Conservation (phyloP, 257 asterid species). For the Jacaranda mimosifolia region DNA sequence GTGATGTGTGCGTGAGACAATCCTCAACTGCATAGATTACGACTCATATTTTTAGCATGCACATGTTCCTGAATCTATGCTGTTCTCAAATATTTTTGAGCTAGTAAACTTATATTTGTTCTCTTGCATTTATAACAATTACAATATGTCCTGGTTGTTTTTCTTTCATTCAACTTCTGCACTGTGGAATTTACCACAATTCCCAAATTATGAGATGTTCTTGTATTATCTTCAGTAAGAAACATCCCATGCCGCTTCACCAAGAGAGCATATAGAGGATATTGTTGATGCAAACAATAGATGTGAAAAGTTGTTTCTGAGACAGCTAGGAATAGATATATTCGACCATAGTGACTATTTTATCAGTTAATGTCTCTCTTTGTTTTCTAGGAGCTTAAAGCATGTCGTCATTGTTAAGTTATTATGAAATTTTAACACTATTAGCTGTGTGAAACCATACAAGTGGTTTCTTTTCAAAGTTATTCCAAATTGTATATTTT, state of each 20-base stretch:
- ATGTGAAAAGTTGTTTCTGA: not conserved
- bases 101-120: not conserved
- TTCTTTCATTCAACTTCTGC: too few relatives aligned
- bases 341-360: not conserved
- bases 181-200: too few relatives aligned
- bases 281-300: not conserved
- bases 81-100: not conserved
- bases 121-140: slow-evolving; percentile 17
- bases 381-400: slow-evolving; percentile 9
- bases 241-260: not conserved
- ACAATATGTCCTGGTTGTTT: not conserved
- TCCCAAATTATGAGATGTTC: too few relatives aligned
- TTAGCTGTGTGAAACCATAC: not conserved
- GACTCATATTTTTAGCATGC: slow-evolving; percentile 7
- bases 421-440: not conserved
- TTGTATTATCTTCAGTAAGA: too few relatives aligned
- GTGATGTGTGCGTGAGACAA: not conserved
- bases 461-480: too few relatives aligned
- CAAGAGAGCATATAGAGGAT: not conserved
- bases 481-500: not conserved
- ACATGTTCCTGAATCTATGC: slow-evolving; percentile 1
- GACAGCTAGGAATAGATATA: not conserved
- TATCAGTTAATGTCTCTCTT: not conserved
- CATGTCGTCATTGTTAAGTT: slow-evolving; percentile 11
- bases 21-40: not conserved